phyloP scores from a whole-genome alignment of 805 yeast species.

The Starmerella stellata region DNA sequence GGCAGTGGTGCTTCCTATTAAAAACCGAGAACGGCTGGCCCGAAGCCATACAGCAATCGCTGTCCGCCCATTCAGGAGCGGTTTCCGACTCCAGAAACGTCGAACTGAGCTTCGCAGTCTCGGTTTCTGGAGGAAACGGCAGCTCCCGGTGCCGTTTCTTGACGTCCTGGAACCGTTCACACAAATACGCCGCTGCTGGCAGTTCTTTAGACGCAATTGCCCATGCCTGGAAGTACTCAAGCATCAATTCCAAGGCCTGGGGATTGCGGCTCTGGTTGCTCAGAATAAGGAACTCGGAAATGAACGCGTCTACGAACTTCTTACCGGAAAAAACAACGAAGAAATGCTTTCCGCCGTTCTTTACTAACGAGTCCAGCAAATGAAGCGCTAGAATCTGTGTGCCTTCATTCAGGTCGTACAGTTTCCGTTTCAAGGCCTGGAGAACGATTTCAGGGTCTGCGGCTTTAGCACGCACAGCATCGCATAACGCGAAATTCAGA shows the following conservation, averaged over 20 bases:
- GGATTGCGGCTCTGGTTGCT: constrained; percentile 26
- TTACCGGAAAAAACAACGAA: constrained; percentile 59
- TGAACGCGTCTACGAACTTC: constrained; percentile 70
- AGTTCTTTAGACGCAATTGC: constrained; percentile 52
- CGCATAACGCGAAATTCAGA: constrained; percentile 69
- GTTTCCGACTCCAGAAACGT: constrained; percentile 68
- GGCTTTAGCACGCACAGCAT: constrained; percentile 63
- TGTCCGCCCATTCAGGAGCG: constrained; percentile 96
- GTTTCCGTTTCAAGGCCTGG: constrained; percentile 62
- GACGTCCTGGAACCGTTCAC: constrained; percentile 41
- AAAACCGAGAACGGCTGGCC: constrained; percentile 61
- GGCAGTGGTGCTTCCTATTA: constrained; percentile 87
- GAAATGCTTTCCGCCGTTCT: constrained; percentile 82
- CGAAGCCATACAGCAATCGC: constrained; percentile 88
- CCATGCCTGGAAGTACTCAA: constrained; percentile 60
- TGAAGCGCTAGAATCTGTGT: constrained; percentile 57
- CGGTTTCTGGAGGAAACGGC: constrained; percentile 42
- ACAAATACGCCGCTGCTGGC: constrained; percentile 46
- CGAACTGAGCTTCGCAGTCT: constrained; percentile 22
- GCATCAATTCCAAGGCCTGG: constrained; percentile 41
- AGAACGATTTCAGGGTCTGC: constrained; percentile 66
- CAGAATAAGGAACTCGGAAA: constrained; percentile 39
- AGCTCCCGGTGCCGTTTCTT: constrained; percentile 35
- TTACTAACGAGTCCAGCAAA: constrained; percentile 68
- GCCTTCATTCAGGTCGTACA: constrained; percentile 61